Evolutionary conservation across 192 early-diverging fungal species (phyloP), one percentile per base, ranked within the genome.

Genomic region (Tieghemiomyces parasiticus): DNA sequence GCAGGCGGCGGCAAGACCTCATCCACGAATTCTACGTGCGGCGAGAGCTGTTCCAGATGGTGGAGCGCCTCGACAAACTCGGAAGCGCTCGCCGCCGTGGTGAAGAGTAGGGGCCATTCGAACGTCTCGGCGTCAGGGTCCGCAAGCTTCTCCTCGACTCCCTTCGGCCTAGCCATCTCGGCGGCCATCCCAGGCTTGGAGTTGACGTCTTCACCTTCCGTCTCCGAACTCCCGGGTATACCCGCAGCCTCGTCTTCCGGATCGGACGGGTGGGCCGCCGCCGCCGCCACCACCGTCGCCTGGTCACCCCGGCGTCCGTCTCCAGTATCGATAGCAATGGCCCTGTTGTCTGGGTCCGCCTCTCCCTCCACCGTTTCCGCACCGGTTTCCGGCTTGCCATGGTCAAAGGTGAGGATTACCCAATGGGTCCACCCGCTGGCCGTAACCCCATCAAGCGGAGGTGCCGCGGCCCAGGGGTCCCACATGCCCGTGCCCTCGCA

Each of bases 41-140:
- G n/a, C n/a, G n/a, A n/a, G n/a, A n/a, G n/a, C n/a, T n/a, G n/a
- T n/a, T n/a, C n/a, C n/a, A 42, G 38, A 16, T 42, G 38, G 38
- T 50, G 44, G 30, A 75, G 58, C 8, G 74, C 63, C 35, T 75
- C 74, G n/a, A 60, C 60, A 30, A 67, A 70, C 50, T 75, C 74
- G 0, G 54, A 47, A 3, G 70, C 70, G 30, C 70, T 71, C 12
- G 74, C 62, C 24, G 47, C 19, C 12, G 67, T 70, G 8, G 65
- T 68, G 33, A 75, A 75, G 69, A 70, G 69, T 22, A 75, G 52
- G n/a, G 33, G 46, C 74, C 74, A 66, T 4, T 59, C 51, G 47
- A 53, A 13, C 54, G 20, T 29, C 22, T 42, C 30, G n/a, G 42
- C 19, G 35, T 33, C 60, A 53, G 55, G n/a, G n/a, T n/a, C n/a